Percentiles rank a stretch among this genome's conserved stretches.
Evolutionary conservation across 2,329 filamentous ascomycete species (phyloP).

Genomic region (Epichloe baconii): DNA sequence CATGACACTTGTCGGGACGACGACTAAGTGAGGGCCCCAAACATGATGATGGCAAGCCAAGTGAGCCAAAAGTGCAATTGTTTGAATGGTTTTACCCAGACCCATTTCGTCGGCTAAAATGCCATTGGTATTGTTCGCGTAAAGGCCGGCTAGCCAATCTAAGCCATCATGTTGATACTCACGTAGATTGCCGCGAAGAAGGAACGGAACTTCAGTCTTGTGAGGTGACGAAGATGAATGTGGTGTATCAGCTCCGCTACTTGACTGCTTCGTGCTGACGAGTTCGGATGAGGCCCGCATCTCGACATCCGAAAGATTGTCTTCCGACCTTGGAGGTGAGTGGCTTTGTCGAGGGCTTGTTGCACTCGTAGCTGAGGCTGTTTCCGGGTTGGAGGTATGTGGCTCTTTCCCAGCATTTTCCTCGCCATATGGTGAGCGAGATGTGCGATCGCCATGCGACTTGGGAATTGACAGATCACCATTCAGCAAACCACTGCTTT

Average conservation of each 20-base stretch:
- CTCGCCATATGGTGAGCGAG: background rate
- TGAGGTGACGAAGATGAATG: conserved; percentile 19
- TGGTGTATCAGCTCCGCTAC: conserved; percentile 23
- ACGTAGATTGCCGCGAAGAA: conserved; percentile 76
- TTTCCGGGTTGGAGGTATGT: conserved; percentile 23
- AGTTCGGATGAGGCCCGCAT: conserved; percentile 26
- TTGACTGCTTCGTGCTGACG: conserved; percentile 15
- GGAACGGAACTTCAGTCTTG: conserved; percentile 64
- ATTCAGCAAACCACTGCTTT: background rate
- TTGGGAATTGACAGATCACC: conserved; percentile 1
- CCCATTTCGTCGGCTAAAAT: conserved; percentile 98
- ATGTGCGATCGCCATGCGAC: background rate
- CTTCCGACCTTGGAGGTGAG: conserved; percentile 36
- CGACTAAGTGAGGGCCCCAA: conserved; percentile 91
- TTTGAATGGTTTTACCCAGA: conserved; percentile 95
- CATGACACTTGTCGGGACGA: conserved; percentile 96
- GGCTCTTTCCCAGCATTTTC: conserved; percentile 12
- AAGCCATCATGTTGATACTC: conserved; percentile 96
- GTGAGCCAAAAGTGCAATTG: conserved; percentile 85
- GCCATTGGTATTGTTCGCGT: conserved; percentile 85
- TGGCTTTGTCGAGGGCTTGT: conserved; percentile 32
- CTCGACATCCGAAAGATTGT: conserved; percentile 37
- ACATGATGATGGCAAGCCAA: conserved; percentile 79
- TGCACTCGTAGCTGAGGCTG: conserved; percentile 28
- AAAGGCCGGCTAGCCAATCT: conserved; percentile 90